Percentiles rank a stretch among this genome's conserved stretches.
phyloP scores from a whole-genome alignment of 2,329 filamentous ascomycete species.

The Colletotrichum camelliae region DNA sequence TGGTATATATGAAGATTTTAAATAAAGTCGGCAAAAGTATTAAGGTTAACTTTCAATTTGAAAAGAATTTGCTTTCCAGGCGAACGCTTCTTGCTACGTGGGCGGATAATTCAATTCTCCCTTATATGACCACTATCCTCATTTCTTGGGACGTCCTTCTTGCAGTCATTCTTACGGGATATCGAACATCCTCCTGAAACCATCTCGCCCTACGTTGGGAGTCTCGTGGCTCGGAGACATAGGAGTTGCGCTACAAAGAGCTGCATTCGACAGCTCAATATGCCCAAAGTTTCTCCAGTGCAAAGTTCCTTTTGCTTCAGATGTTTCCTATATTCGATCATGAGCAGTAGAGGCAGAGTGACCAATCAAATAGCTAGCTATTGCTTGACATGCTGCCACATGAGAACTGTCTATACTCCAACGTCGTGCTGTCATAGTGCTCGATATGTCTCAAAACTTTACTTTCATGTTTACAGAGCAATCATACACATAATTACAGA shows the following conservation, averaged over 20 bases:
- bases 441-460: neutral
- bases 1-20: fast-evolving
- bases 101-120: neutral
- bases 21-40: fast-evolving
- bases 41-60: fast-evolving
- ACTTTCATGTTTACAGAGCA: neutral
- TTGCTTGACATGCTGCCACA: neutral
- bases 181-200: fast-evolving
- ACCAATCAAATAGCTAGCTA: neutral
- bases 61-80: fast-evolving
- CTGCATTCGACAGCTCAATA: neutral
- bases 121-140: fast-evolving
- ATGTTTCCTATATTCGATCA: neutral
- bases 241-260: neutral
- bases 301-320: too few relatives aligned
- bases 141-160: fast-evolving
- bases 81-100: neutral
- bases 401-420: fast-evolving
- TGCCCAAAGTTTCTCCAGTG: too few relatives aligned
- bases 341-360: neutral
- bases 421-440: neutral
- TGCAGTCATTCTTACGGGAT: fast-evolving
- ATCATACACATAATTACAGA: fast-evolving
- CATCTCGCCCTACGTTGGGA: neutral
- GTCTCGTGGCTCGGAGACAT: neutral